These are phyloP conservation scores for Achaetomium macrosporum DNA, from an alignment of 2,329 filamentous ascomycete species.

Conservation along the genomic window DNA sequence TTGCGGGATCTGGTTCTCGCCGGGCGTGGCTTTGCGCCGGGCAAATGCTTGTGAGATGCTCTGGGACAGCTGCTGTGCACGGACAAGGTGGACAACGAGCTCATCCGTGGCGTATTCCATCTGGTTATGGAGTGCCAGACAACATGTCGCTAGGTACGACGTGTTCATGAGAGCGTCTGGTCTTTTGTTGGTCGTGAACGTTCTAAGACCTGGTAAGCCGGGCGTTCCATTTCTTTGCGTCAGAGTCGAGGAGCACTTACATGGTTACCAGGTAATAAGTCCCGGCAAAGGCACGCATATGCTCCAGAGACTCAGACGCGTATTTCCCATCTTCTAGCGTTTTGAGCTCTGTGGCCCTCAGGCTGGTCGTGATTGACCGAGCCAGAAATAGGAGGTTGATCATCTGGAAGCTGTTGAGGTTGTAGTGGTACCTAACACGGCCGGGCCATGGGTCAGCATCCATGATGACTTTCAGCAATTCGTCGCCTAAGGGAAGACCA, in stretches of 20 bases:
- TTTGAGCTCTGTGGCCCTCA: constrained; percentile 34
- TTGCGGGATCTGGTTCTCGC: constrained; percentile 33
- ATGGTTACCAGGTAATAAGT: constrained; percentile 46
- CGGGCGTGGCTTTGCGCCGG: constrained; percentile 24
- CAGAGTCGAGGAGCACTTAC: constrained; percentile 29
- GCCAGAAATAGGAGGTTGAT: constrained; percentile 45
- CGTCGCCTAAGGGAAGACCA: constrained; percentile 12
- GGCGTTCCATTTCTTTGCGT: not conserved
- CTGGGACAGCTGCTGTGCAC: constrained; percentile 44
- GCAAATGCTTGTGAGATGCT: constrained; percentile 39
- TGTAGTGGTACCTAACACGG: constrained; percentile 41
- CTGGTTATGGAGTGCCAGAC: constrained; percentile 36
- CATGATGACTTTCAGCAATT: not conserved
- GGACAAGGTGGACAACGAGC: constrained; percentile 41
- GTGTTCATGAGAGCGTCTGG: constrained; percentile 45
- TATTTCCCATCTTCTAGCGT: constrained; percentile 22
- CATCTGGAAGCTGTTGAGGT: constrained; percentile 44
- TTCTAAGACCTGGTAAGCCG: constrained; percentile 14
- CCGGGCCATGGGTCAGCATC: not conserved
- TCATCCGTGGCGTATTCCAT: constrained; percentile 40
- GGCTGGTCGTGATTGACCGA: constrained; percentile 40
- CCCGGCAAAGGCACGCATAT: constrained; percentile 43
- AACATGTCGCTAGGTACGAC: constrained; percentile 39
- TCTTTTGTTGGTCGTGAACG: constrained; percentile 36
- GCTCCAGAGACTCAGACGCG: constrained; percentile 32